Base-by-base conservation (phyloP, 2,329 filamentous ascomycete genomes). In the Colletotrichum euphorbiae region DNA sequence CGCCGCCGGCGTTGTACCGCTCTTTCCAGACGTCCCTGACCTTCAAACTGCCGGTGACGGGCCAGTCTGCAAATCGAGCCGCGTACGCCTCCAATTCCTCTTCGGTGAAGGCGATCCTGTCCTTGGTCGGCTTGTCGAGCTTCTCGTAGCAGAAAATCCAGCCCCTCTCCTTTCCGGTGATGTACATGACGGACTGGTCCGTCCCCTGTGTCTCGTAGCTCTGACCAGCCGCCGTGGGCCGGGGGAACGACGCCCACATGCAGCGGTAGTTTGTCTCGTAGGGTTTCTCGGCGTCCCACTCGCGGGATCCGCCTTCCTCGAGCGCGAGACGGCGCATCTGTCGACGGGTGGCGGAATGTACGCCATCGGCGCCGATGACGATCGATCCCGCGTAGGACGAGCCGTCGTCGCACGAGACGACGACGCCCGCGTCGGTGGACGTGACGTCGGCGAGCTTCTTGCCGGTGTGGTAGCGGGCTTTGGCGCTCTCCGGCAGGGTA, bases 281-380 rank as follows among this genome's bases (percentile, higher is more conserved):
- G 9, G 66, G 66, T 19, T 42, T 19, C 50, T 42, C 45, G 54
- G 50, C 19, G 46, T 69, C 69, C 61, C 69, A 70, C 15, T 54
- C 63, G 24, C 55, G 60, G 6, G 65, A 33, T 6, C 60, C 45
- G 45, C 65, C 64, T 1, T 71, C 71, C 0, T 69, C 51, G 2
- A 76, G 15, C 0, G 77, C 76, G 1, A 79, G 69, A 3, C 50
- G 24, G 24, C 79, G 76, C 74, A 82, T 78, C 38, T 77, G 74
- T 8, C 67, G 59, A 6, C 80, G 74, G 4, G 77, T 75, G 21
- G 69, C 75, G 70, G 80, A 82, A 65, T 80, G 78, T 2, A 79
- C 78, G n/a, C 82, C 82, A 63, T 84, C 82, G 12, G 80, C 79
- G 7, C 80, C 82, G 19, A 83, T 73, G 5, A 81, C 64, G n/a